phyloP scores from a whole-genome alignment of 495 filamentous ascomycete species.

The Pseudomonodictys pantanalensis region DNA sequence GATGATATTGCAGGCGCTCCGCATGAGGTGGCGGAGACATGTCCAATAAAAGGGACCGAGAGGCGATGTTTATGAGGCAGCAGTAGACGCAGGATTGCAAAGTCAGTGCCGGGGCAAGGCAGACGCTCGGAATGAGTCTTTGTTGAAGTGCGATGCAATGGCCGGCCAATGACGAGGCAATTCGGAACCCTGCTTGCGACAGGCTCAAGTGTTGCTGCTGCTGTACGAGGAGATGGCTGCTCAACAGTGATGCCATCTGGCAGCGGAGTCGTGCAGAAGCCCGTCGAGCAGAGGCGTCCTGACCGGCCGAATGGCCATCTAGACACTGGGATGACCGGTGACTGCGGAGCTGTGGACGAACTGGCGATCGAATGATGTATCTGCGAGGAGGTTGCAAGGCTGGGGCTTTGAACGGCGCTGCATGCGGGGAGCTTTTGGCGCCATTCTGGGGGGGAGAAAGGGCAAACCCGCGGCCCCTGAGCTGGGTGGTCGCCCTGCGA shows the following conservation, averaged over 20 bases:
- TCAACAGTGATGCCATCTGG: too few species aligned
- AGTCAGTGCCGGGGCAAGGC: slow-evolving; percentile 6
- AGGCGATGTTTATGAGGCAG: slow-evolving; percentile 12
- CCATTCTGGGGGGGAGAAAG: too few species aligned
- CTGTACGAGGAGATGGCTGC: neutral
- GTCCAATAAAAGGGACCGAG: slow-evolving; percentile 4
- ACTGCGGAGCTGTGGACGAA: slow-evolving; percentile 14
- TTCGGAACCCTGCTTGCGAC: neutral
- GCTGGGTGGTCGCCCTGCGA: too few species aligned
- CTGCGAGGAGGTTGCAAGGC: neutral
- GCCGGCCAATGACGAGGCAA: slow-evolving; percentile 16
- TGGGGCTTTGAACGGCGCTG: neutral
- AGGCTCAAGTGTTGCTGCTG: neutral
- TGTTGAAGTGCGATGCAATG: slow-evolving; percentile 2
- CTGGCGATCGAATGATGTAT: too few species aligned
- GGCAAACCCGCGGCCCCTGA: too few species aligned
- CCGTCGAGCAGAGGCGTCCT: too few species aligned
- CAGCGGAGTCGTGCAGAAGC: too few species aligned
- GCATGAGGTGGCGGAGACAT: neutral
- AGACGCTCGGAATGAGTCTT: neutral
- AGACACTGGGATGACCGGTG: too few species aligned
- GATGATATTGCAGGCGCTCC: neutral
- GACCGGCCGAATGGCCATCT: too few species aligned
- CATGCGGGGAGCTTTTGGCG: too few species aligned
- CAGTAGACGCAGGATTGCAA: slow-evolving; percentile 14